These are phyloP conservation scores for Gracilariopsis chorda DNA, from an alignment of 23 red algal species.

Conservation along the genomic window DNA sequence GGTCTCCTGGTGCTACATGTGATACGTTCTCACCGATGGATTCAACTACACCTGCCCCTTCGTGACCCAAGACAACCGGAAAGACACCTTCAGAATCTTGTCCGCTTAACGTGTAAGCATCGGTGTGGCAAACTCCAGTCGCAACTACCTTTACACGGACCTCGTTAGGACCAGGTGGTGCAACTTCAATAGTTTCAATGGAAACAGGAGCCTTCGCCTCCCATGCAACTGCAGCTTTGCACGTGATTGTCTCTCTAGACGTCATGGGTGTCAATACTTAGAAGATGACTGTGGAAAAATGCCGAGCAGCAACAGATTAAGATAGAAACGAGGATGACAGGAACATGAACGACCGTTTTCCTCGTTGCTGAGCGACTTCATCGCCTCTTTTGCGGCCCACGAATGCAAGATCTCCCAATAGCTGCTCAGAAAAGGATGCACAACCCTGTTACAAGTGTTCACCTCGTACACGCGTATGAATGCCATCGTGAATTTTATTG, in stretches of 20 bases:
- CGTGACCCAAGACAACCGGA: slow-evolving; percentile 83
- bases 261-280: too few relatives aligned
- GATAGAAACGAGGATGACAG: too few relatives aligned
- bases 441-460: too few relatives aligned
- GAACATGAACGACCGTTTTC: too few relatives aligned
- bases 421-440: too few relatives aligned
- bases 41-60: slow-evolving; percentile 91
- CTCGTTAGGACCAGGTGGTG: slow-evolving; percentile 65
- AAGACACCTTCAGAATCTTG: slow-evolving; percentile 91
- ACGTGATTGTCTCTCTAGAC: slow-evolving; percentile 60
- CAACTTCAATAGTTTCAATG: slow-evolving; percentile 85
- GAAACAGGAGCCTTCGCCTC: slow-evolving; percentile 55
- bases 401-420: too few relatives aligned
- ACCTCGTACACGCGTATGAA: too few relatives aligned
- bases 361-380: too few relatives aligned
- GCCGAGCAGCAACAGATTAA: too few relatives aligned
- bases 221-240: slow-evolving; percentile 94
- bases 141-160: slow-evolving; percentile 81
- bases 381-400: too few relatives aligned
- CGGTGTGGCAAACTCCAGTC: slow-evolving; percentile 90
- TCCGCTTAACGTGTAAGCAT: slow-evolving; percentile 86
- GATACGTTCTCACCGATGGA: slow-evolving; percentile 84
- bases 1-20: slow-evolving; percentile 64
- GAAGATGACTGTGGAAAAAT: too few relatives aligned
- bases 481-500: too few relatives aligned